phyloP scores from a whole-genome alignment of 352 stramenopile species.

The Albugo laibachii region DNA sequence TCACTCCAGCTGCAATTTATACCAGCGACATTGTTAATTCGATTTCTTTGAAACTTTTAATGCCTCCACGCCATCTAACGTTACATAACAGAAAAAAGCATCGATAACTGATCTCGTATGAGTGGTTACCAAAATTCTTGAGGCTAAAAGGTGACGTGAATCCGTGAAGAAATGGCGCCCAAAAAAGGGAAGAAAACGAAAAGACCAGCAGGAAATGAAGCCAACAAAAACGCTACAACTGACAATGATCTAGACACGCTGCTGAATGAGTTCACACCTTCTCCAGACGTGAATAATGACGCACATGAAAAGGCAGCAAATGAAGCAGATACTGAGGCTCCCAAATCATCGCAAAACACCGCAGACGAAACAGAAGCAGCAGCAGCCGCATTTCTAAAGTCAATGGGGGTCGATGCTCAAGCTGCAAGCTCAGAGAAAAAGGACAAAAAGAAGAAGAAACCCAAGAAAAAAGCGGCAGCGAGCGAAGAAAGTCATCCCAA shows the following conservation, averaged over 20 bases:
- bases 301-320: constrained; percentile 3
- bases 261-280: constrained; percentile 20
- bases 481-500: not conserved
- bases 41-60: no score
- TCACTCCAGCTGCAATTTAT: no score
- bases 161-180: constrained; percentile 23
- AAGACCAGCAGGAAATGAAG: constrained; percentile 21
- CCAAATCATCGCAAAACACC: not conserved
- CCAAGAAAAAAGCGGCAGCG: constrained; percentile 38
- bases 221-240: constrained; percentile 16
- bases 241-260: constrained; percentile 58
- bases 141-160: no score
- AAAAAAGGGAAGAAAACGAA: constrained; percentile 64
- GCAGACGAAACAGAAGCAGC: constrained; percentile 13
- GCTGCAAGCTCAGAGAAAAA: constrained; percentile 37
- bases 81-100: no score
- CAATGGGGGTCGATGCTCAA: constrained; percentile 39
- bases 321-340: constrained; percentile 3
- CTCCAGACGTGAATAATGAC: constrained; percentile 2
- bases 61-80: no score
- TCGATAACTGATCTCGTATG: no score
- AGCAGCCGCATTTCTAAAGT: constrained; percentile 53
- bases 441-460: constrained; percentile 71
- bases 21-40: no score
- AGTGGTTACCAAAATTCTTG: no score